These are phyloP conservation scores for Mycena latifolia DNA, from an alignment of 768 basidiomycete genomes.

Conservation along the genomic window DNA sequence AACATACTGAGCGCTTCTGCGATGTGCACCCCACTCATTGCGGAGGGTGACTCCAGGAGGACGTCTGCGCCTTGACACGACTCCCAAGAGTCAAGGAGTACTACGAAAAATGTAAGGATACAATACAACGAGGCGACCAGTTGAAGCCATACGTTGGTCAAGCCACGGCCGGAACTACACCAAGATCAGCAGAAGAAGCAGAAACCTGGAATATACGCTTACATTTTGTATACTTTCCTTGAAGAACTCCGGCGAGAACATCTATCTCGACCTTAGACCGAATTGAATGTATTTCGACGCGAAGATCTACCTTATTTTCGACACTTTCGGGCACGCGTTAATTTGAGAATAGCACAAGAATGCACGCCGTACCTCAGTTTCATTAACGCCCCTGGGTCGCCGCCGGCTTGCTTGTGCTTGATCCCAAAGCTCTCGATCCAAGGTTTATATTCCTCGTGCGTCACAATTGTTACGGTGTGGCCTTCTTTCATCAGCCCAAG, in stretches of 20 bases:
- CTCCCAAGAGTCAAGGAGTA: conserved; percentile 71
- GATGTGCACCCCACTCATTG: conserved; percentile 80
- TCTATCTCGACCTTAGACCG: conserved; percentile 44
- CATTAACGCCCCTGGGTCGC: conserved; percentile 78
- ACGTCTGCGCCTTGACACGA: conserved; percentile 76
- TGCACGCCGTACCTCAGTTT: conserved; percentile 58
- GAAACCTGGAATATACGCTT: conserved; percentile 35
- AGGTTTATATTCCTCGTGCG: conserved; percentile 64
- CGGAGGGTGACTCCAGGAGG: conserved; percentile 74
- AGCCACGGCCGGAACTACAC: conserved; percentile 73
- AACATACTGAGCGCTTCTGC: conserved; percentile 71
- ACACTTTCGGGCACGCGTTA: conserved; percentile 36
- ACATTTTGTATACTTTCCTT: conserved; percentile 69
- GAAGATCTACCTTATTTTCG: conserved; percentile 48
- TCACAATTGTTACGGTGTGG: conserved; percentile 68
- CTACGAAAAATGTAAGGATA: conserved; percentile 44
- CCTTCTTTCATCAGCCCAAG: conserved; percentile 59
- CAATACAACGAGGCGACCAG: background rate
- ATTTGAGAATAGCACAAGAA: background rate
- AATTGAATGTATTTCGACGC: background rate
- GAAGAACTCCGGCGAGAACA: conserved; percentile 82
- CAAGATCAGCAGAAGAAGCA: background rate
- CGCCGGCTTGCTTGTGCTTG: conserved; percentile 71
- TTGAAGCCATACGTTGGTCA: conserved; percentile 62
- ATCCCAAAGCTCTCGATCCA: conserved; percentile 75